A percentile compares a stretch with the other conserved stretches of the same genome.
phyloP scores from a whole-genome alignment of 73 alveolate genomes.

The Effrenium voratum region DNA sequence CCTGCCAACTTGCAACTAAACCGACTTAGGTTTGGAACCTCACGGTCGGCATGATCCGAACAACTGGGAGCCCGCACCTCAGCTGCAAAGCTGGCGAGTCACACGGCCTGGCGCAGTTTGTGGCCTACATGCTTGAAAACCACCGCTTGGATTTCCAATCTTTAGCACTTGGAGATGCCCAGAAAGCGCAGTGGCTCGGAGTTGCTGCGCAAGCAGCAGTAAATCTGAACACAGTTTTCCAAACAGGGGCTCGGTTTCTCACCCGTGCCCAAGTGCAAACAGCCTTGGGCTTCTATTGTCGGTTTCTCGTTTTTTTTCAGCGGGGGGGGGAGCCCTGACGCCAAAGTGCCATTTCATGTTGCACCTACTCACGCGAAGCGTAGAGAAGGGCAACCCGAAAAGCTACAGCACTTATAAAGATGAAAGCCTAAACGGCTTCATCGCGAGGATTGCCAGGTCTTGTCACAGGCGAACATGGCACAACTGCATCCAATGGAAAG shows the following conservation, averaged over 20 bases:
- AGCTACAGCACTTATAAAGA: conserved; percentile 3
- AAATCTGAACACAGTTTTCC: background rate
- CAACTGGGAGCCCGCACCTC: background rate
- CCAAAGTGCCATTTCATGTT: conserved; percentile 22
- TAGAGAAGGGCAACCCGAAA: conserved; percentile 22
- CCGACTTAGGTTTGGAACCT: conserved; percentile 1
- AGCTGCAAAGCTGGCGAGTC: conserved; percentile 12
- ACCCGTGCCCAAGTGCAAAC: background rate
- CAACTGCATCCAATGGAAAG: conserved; percentile 1
- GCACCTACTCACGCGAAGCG: background rate
- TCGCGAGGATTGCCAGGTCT: conserved; percentile 18
- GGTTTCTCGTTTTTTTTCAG: background rate
- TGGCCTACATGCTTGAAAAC: background rate
- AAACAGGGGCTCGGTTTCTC: background rate
- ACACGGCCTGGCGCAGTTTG: background rate
- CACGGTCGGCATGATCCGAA: background rate
- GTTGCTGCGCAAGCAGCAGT: background rate
- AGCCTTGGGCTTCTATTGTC: background rate
- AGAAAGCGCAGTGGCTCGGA: background rate
- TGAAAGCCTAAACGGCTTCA: background rate
- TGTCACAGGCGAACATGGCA: conserved; percentile 35
- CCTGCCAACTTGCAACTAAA: background rate
- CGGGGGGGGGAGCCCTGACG: background rate
- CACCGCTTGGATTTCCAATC: background rate
- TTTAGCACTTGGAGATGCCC: background rate